Conservation (phyloP, 2,329 filamentous ascomycete species). For the Fusarium neocosmosporiellum region DNA sequence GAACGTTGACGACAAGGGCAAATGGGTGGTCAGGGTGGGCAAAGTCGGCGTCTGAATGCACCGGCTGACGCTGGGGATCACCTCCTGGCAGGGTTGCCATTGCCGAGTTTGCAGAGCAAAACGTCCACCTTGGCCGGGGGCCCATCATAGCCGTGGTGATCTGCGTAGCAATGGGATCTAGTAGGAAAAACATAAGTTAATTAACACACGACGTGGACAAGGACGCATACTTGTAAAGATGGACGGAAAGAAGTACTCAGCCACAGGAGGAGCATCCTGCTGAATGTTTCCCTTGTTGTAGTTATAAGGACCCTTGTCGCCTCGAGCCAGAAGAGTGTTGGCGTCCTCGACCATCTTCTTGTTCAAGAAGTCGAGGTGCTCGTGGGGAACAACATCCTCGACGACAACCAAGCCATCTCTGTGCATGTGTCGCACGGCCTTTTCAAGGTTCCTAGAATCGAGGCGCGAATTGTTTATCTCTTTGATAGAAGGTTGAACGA, state of each 20-base stretch:
- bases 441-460: slow-evolving; percentile 63
- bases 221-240: slow-evolving; percentile 64
- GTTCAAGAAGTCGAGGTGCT: slow-evolving; percentile 66
- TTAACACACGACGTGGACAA: too few relatives aligned
- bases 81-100: slow-evolving; percentile 60
- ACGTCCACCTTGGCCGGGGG: slow-evolving; percentile 65
- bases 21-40: slow-evolving; percentile 65
- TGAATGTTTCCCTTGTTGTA: slow-evolving; percentile 73
- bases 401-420: slow-evolving; percentile 68
- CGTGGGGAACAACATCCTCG: slow-evolving; percentile 62
- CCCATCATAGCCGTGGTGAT: slow-evolving; percentile 66
- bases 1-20: slow-evolving; percentile 65
- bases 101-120: slow-evolving; percentile 68
- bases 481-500: slow-evolving; percentile 50
- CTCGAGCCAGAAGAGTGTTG: slow-evolving; percentile 58
- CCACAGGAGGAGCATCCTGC: slow-evolving; percentile 66
- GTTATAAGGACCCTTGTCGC: slow-evolving; percentile 68
- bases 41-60: slow-evolving; percentile 71
- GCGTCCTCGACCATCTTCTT: slow-evolving; percentile 70
- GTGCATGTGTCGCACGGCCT: slow-evolving; percentile 62
- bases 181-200: background rate
- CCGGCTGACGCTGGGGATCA: slow-evolving; percentile 60
- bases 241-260: slow-evolving; percentile 58
- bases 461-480: slow-evolving; percentile 56
- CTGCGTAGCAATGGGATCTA: slow-evolving; percentile 66